Evolutionary conservation across 768 basidiomycete species (phyloP).

Genomic region (Mycena indigotica): DNA sequence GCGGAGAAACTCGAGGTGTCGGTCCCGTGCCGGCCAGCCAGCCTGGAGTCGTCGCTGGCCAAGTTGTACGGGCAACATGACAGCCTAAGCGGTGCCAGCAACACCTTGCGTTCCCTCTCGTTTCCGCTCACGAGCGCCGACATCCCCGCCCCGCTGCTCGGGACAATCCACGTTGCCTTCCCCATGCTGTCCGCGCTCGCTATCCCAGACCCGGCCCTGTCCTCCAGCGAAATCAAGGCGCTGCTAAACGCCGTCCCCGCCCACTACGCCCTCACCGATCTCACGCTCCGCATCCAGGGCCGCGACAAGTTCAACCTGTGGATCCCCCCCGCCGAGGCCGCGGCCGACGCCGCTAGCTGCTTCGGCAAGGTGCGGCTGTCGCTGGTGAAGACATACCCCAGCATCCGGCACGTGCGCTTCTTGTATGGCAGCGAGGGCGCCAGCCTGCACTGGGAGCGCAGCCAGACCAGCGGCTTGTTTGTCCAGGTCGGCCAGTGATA

Average conservation of each 20-base stretch:
- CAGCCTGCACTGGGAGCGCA: background rate
- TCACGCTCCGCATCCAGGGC: slow-evolving; percentile 7
- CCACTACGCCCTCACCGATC: background rate
- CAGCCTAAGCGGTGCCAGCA: background rate
- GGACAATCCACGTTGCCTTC: slow-evolving; percentile 1
- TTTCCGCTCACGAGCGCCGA: slow-evolving; percentile 1
- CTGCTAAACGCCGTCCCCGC: background rate
- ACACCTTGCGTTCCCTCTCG: background rate
- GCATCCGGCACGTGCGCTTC: background rate
- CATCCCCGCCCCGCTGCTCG: background rate
- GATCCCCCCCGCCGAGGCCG: slow-evolving; percentile 10
- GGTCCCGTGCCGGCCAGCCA: background rate
- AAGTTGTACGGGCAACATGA: slow-evolving; percentile 1
- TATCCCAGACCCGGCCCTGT: background rate
- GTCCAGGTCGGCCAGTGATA: background rate
- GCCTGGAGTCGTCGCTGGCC: background rate
- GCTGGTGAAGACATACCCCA: slow-evolving; percentile 5
- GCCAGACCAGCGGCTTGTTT: background rate
- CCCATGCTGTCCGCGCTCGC: slow-evolving; percentile 1
- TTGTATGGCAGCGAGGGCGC: background rate
- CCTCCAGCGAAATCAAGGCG: slow-evolving; percentile 1
- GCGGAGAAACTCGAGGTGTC: background rate
- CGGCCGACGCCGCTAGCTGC: background rate
- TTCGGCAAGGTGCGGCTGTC: slow-evolving; percentile 4
- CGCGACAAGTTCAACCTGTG: slow-evolving; percentile 9